A percentile compares a stretch with the other conserved stretches of the same genome.
These are phyloP conservation scores for Auriculariales sp. DNA, from an alignment of 768 basidiomycete genomes.

Conservation along the genomic window DNA sequence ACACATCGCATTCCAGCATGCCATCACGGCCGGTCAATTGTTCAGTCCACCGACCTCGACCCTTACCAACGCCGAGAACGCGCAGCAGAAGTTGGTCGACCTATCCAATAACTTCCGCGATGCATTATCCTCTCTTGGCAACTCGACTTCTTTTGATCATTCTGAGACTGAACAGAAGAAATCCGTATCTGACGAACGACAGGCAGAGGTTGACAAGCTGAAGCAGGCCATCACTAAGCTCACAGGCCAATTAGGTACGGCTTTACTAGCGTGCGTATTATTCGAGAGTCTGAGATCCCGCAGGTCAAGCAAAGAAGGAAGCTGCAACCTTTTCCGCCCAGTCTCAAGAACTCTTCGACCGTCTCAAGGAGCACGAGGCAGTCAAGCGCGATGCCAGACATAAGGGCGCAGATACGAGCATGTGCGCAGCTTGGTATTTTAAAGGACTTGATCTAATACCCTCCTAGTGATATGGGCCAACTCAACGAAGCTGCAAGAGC, in stretches of 20 bases:
- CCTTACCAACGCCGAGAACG: slow-evolving; percentile 31
- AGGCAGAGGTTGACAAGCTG: slow-evolving; percentile 35
- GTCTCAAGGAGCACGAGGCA: slow-evolving; percentile 27
- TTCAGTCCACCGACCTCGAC: slow-evolving; percentile 24
- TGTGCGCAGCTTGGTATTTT: slow-evolving; percentile 12
- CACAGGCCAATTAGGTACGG: slow-evolving; percentile 43
- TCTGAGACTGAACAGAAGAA: slow-evolving; percentile 5
- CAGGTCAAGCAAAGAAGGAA: slow-evolving; percentile 36
- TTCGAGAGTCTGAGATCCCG: slow-evolving; percentile 5
- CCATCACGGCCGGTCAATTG: slow-evolving; percentile 30
- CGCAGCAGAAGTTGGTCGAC: slow-evolving; percentile 31
- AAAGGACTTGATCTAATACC: slow-evolving; percentile 42
- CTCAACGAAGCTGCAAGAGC: slow-evolving; percentile 39
- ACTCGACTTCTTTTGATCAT: slow-evolving; percentile 8
- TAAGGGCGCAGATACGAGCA: slow-evolving; percentile 28
- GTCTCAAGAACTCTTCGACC: slow-evolving; percentile 40
- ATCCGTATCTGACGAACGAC: slow-evolving; percentile 12
- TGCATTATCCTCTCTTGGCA: slow-evolving; percentile 15
- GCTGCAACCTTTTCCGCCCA: slow-evolving; percentile 26
- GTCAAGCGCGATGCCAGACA: slow-evolving; percentile 17
- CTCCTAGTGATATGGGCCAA: slow-evolving; percentile 21
- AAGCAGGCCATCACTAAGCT: slow-evolving; percentile 35
- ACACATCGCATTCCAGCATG: slow-evolving; percentile 21
- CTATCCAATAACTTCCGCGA: slow-evolving; percentile 29
- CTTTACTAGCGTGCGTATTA: not conserved